These are phyloP conservation scores for Cylindrotheca closterium DNA, from an alignment of 108 stramenopile genomes.

Conservation along the genomic window DNA sequence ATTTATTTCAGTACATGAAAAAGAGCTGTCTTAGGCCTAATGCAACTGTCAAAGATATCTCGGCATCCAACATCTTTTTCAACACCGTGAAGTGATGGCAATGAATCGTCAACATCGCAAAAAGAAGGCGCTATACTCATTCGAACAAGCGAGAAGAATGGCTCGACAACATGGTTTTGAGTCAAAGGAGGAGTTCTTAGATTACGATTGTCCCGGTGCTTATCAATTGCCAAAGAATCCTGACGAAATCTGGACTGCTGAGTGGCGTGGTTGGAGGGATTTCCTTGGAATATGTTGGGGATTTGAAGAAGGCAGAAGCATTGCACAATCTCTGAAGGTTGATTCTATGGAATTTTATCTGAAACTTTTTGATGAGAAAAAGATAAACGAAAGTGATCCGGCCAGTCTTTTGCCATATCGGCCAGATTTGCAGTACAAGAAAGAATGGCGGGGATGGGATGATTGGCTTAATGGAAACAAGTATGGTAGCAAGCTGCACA, in stretches of 20 bases:
- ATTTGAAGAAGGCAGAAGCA: slow-evolving; percentile 40
- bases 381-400: slow-evolving; percentile 47
- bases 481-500: slow-evolving; percentile 2
- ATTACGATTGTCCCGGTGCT: slow-evolving; percentile 68
- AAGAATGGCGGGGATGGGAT: slow-evolving; percentile 64
- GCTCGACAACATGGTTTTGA: slow-evolving; percentile 68
- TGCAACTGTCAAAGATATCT: no score
- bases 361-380: slow-evolving; percentile 19
- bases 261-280: slow-evolving; percentile 76
- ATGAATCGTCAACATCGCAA: no score
- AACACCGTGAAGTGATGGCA: no score
- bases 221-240: slow-evolving; percentile 78
- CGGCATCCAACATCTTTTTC: no score
- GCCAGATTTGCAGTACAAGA: slow-evolving; percentile 67
- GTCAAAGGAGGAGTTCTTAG: slow-evolving; percentile 56
- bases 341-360: slow-evolving; percentile 48
- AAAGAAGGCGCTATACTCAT: slow-evolving; percentile 41
- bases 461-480: slow-evolving; percentile 40
- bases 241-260: slow-evolving; percentile 57
- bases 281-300: slow-evolving; percentile 48
- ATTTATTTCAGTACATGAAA: no score
- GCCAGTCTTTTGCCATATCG: slow-evolving; percentile 55
- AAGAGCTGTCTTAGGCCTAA: no score
- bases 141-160: slow-evolving; percentile 62
- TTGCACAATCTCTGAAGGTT: slow-evolving; percentile 36